phyloP scores from a whole-genome alignment of 2,329 filamentous ascomycete genomes.

The Thermothelomyces thermophilus region DNA sequence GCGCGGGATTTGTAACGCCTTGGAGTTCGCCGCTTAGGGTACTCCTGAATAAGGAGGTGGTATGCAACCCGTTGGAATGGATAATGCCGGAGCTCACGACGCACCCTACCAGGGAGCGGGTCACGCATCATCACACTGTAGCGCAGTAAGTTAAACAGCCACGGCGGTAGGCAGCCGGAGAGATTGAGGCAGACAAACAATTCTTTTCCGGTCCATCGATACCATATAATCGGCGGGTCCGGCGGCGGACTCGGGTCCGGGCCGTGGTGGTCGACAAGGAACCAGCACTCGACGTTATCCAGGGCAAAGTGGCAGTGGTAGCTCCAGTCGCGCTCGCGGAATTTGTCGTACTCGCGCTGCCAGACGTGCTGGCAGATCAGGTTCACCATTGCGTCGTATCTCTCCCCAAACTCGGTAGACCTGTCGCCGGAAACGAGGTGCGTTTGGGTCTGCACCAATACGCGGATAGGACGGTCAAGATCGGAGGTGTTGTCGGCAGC shows the following conservation, averaged over 20 bases:
- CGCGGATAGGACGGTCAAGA: background rate
- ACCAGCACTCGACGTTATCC: slow-evolving; percentile 5
- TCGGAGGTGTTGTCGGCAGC: background rate
- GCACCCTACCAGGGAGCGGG: background rate
- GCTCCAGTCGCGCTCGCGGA: slow-evolving; percentile 1
- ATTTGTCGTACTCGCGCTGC: slow-evolving; percentile 1
- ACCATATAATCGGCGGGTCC: background rate
- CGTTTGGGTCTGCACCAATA: slow-evolving; percentile 4
- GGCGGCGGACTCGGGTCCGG: background rate
- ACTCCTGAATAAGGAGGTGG: background rate
- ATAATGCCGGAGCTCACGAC: slow-evolving; percentile 2
- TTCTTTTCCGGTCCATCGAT: slow-evolving; percentile 2
- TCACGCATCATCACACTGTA: background rate
- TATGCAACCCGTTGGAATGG: background rate
- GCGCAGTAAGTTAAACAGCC: background rate
- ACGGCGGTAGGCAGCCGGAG: background rate
- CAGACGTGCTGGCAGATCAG: slow-evolving; percentile 9
- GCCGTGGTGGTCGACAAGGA: slow-evolving; percentile 7
- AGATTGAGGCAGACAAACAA: slow-evolving; percentile 3
- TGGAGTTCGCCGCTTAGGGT: background rate
- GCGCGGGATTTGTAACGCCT: background rate
- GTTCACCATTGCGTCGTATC: background rate
- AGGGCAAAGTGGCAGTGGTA: slow-evolving; percentile 22
- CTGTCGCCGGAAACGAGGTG: slow-evolving; percentile 8
- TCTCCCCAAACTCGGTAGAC: background rate